Conservation (phyloP, 2,329 filamentous ascomycete species). For the Cadophora sp. region DNA sequence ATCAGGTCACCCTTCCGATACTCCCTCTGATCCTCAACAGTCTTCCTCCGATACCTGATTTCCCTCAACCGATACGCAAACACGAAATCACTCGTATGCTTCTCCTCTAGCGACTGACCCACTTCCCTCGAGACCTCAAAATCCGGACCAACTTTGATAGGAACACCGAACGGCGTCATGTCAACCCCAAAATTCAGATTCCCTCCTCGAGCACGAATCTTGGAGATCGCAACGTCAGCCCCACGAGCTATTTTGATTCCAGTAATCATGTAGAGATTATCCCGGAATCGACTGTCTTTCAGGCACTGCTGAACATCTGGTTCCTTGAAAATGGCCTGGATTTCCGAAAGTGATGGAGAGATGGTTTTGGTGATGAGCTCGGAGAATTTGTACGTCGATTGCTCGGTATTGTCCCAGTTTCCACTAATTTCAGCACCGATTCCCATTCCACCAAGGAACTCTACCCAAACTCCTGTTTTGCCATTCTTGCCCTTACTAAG, state of each 20-base stretch:
- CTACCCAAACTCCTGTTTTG: conserved; percentile 21
- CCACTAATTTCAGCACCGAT: conserved; percentile 20
- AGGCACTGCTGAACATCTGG: conserved; percentile 15
- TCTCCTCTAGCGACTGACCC: conserved; percentile 13
- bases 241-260: conserved; percentile 29
- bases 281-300: conserved; percentile 19
- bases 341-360: conserved; percentile 13
- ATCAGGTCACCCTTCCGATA: conserved; percentile 25
- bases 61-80: conserved; percentile 30
- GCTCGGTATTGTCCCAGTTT: conserved; percentile 19
- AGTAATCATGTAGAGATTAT: conserved; percentile 28
- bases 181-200: conserved; percentile 28
- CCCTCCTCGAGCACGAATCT: conserved; percentile 15
- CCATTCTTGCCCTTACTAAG: conserved; percentile 15
- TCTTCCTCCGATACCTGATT: conserved; percentile 24
- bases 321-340: conserved; percentile 16
- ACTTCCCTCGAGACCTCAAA: background rate
- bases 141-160: conserved; percentile 26
- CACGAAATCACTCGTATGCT: conserved; percentile 24
- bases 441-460: conserved; percentile 20
- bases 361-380: conserved; percentile 23
- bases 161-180: conserved; percentile 19
- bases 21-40: conserved; percentile 21
- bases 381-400: conserved; percentile 16
- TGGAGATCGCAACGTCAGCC: conserved; percentile 22